Base-by-base conservation (phyloP, 1,284 basidiomycete species). In the Tausonia pullulans region DNA sequence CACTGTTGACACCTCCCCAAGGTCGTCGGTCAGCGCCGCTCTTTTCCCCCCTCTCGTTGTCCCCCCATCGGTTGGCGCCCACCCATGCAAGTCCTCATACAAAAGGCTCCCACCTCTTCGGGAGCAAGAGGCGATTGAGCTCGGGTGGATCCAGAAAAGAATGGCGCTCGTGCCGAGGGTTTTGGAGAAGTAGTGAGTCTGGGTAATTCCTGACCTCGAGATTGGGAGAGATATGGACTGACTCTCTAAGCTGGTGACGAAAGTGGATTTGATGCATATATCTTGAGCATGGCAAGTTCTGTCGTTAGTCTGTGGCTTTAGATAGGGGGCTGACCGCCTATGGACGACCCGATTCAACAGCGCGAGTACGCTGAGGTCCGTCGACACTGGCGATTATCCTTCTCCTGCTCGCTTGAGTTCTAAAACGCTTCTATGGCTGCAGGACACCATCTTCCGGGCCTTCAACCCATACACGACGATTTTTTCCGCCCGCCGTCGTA, bases 331-430 rank as follows among this genome's bases (percentile, higher is more conserved):
- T 27, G 13, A n/a, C 13, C 39, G 13, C 27, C 7, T 41, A 14
- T 67, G 81, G 80, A 27, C 27, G 27, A 27, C 27, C 27, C 27
- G 27, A 76, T 82, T 69, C 75, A 75, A 67, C 78, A 80, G 72
- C 74, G 80, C 55, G 81, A 83, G 68, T 79, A 82, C 68, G 81
- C 80, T 2, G 81, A 83, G 27, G 67, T 81, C 69, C 59, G 27
- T 45, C 44, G 10, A 14, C 14, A 16, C 40, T 64, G 50, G 9
- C 27, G 40, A 5, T 50, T 45, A 14, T 41, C 54, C 49, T 58
- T 46, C 14, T 49, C 16, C 43, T 52, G 45, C n/a, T 41, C 44
- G 9, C 60, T 44, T 0, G 44, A n/a, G 6, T 57, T 16, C 27
- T 56, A 13, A 16, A 40, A 16, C n/a, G 49, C 13, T 10, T 53